A percentile compares a stretch with the other conserved stretches of the same genome.
Conservation (phyloP, 306 rosid genomes). For the Potentilla sterilis region DNA sequence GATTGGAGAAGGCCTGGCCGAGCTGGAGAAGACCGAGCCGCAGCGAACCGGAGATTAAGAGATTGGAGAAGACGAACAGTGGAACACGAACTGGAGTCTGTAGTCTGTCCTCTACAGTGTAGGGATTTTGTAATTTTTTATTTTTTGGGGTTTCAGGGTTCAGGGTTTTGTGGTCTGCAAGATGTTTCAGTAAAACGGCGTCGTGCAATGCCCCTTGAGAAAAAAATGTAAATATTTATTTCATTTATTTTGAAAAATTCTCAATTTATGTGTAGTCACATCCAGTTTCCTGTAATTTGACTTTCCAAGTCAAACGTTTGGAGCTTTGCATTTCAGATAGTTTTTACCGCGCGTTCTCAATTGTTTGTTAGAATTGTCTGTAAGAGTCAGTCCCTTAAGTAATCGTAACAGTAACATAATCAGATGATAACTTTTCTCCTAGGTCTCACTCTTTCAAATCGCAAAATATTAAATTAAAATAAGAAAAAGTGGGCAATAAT, state of each 20-base stretch:
- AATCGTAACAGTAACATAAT: not conserved
- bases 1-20: too few relatives aligned
- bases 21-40: too few relatives aligned
- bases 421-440: not conserved
- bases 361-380: not conserved
- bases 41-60: too few relatives aligned
- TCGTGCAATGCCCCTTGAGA: not conserved
- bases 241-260: too few relatives aligned
- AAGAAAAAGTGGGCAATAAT: not conserved
- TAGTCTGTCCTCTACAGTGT: too few relatives aligned
- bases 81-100: too few relatives aligned
- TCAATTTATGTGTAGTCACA: not conserved
- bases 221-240: too few relatives aligned
- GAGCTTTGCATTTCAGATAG: not conserved
- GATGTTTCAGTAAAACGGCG: not conserved
- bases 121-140: too few relatives aligned
- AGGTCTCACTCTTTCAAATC: not conserved
- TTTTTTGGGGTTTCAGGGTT: not conserved
- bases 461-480: not conserved
- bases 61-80: too few relatives aligned
- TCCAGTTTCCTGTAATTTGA: not conserved
- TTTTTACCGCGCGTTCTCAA: not conserved
- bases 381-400: too few relatives aligned
- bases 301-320: too few relatives aligned
- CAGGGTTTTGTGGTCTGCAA: slow-evolving; percentile 1